Evolutionary conservation across 2,329 filamentous ascomycete genomes (phyloP).

Genomic region (Cordyceps pruinosa): DNA sequence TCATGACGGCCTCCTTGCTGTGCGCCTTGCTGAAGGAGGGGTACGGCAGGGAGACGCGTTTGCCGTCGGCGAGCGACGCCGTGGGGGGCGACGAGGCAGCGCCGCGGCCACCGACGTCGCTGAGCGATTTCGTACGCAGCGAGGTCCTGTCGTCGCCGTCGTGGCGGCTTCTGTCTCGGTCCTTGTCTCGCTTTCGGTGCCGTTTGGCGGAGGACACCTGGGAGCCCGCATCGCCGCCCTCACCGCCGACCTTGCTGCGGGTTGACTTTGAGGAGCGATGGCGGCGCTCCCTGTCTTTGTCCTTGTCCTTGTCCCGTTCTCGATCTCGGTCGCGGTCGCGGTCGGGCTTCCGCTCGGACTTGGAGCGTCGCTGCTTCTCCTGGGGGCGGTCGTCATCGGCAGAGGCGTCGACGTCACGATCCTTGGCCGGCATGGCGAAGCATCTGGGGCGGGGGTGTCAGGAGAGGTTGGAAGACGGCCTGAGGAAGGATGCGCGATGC

Average conservation of each 20-base stretch:
- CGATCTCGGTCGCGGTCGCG: conserved; percentile 27
- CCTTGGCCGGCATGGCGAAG: conserved; percentile 33
- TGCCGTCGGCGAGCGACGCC: conserved; percentile 25
- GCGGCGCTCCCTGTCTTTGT: conserved; percentile 28
- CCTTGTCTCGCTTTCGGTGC: conserved; percentile 27
- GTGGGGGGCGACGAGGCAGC: conserved; percentile 21
- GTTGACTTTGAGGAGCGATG: conserved; percentile 36
- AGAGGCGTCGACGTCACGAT: conserved; percentile 34
- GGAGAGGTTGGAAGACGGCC: neutral
- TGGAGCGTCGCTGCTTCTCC: conserved; percentile 34
- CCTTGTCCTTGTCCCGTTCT: conserved; percentile 25
- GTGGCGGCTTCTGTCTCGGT: conserved; percentile 20
- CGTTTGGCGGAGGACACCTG: conserved; percentile 28
- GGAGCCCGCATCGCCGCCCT: conserved; percentile 34
- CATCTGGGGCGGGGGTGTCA: conserved; percentile 14
- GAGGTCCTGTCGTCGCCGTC: conserved; percentile 12
- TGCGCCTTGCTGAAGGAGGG: conserved; percentile 83
- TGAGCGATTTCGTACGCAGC: conserved; percentile 30
- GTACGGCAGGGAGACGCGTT: conserved; percentile 59
- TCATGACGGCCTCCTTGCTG: conserved; percentile 76
- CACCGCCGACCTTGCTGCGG: conserved; percentile 33
- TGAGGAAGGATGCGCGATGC: neutral
- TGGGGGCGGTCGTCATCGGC: conserved; percentile 30
- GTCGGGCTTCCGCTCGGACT: conserved; percentile 32
- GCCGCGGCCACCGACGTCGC: conserved; percentile 42